phyloP scores from a whole-genome alignment of 192 early-diverging fungal species.

The Entrophospora sp. region DNA sequence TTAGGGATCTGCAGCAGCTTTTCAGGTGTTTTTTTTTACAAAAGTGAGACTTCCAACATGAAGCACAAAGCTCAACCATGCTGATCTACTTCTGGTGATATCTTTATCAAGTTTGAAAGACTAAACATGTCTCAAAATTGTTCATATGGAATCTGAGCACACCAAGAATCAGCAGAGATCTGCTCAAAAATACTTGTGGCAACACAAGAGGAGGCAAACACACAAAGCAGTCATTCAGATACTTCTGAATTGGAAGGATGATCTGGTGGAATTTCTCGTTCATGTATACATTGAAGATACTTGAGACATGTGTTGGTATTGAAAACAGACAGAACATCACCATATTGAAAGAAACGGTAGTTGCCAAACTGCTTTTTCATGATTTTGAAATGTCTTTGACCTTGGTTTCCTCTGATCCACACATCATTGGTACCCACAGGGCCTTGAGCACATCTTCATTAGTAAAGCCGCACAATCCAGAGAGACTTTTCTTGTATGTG shows the following conservation, averaged over 20 bases:
- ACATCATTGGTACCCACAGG: constrained; percentile 12
- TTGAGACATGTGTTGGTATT: constrained; percentile 28
- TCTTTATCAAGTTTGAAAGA: constrained; percentile 23
- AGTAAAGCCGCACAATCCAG: constrained; percentile 25
- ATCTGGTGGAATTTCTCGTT: constrained; percentile 10
- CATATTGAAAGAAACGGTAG: constrained; percentile 17
- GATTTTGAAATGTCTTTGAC: constrained; percentile 20
- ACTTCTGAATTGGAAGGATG: constrained; percentile 24
- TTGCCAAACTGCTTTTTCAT: constrained; percentile 23
- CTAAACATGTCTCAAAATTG: constrained; percentile 8
- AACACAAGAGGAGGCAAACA: constrained; percentile 26
- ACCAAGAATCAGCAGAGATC: constrained; percentile 3
- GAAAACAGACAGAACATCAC: constrained; percentile 18
- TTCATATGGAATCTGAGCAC: constrained; percentile 4
- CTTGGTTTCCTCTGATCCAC: not conserved
- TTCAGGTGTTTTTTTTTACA: not conserved
- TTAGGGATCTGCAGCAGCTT: constrained; percentile 21
- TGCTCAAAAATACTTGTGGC: constrained; percentile 21
- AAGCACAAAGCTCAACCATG: constrained; percentile 28
- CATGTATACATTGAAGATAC: constrained; percentile 21
- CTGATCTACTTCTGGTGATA: constrained; percentile 20
- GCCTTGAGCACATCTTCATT: constrained; percentile 20
- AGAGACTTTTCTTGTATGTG: constrained; percentile 14
- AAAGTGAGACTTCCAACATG: constrained; percentile 28
- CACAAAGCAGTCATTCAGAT: constrained; percentile 20